phyloP scores from a whole-genome alignment of 441 rosid species.

The Aleurites moluccanus region DNA sequence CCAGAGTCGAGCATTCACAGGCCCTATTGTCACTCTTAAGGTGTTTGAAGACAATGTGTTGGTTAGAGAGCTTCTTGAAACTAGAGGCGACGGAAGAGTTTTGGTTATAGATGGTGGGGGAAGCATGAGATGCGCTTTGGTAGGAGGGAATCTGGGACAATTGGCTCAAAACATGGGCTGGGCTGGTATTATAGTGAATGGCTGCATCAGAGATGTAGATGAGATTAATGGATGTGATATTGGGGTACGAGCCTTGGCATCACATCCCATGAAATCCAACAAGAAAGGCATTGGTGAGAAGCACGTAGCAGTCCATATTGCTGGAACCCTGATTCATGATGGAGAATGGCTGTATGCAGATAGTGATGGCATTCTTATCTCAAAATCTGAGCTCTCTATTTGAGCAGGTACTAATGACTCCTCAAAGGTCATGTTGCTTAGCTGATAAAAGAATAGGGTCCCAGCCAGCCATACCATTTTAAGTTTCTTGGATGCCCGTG shows the following conservation, averaged over 20 bases:
- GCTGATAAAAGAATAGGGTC: background rate
- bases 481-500: background rate
- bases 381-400: conserved; percentile 54
- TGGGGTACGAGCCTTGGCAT: conserved; percentile 76
- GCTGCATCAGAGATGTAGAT: conserved; percentile 79
- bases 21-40: conserved; percentile 69
- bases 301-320: conserved; percentile 52
- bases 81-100: conserved; percentile 73
- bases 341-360: conserved; percentile 90
- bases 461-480: background rate
- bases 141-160: conserved; percentile 75
- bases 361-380: conserved; percentile 68
- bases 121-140: conserved; percentile 76
- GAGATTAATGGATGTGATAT: conserved; percentile 74
- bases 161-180: conserved; percentile 76
- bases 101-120: conserved; percentile 86
- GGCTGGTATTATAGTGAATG: conserved; percentile 72
- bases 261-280: conserved; percentile 67
- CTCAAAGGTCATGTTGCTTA: background rate
- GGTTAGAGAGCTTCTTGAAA: conserved; percentile 65
- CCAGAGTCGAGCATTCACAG: conserved; percentile 58
- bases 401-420: conserved; percentile 20
- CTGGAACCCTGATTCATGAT: conserved; percentile 51
- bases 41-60: conserved; percentile 84
- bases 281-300: conserved; percentile 80